These are phyloP conservation scores for Cryptosporidium parvum DNA, from an alignment of 169 alveolate genomes.

Conservation along the genomic window DNA sequence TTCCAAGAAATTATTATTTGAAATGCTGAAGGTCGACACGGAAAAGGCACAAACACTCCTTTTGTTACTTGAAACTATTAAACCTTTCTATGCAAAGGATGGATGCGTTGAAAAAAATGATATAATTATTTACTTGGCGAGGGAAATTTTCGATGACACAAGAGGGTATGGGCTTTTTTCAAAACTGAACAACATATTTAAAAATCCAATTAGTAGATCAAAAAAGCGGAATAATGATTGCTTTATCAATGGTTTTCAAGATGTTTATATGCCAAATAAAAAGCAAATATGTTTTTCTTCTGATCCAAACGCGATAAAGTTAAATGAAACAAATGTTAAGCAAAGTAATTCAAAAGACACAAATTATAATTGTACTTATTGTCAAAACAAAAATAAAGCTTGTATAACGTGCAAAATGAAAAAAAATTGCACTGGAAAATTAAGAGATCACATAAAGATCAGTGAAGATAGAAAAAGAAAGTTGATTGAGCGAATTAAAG, in stretches of 20 bases:
- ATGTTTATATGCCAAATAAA: background rate
- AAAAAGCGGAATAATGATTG: background rate
- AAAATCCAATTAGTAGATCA: constrained; percentile 32
- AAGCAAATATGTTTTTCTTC: background rate
- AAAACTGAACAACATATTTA: constrained; percentile 33
- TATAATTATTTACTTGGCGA: constrained; percentile 18
- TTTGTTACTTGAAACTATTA: constrained; percentile 38
- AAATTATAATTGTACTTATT: background rate
- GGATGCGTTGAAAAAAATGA: constrained; percentile 61
- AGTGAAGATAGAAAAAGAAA: constrained; percentile 31
- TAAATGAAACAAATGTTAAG: background rate
- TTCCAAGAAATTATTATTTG: constrained; percentile 17
- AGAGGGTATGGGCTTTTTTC: constrained; percentile 61
- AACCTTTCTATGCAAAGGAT: constrained; percentile 28
- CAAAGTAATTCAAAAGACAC: background rate
- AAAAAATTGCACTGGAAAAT: constrained; percentile 9
- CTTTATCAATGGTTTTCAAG: background rate
- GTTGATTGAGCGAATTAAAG: constrained; percentile 24
- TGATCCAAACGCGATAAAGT: background rate
- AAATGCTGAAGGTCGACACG: constrained; percentile 31
- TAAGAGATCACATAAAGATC: constrained; percentile 51
- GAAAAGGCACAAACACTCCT: constrained; percentile 65
- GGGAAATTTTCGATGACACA: constrained; percentile 38
- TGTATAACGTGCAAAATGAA: constrained; percentile 35
- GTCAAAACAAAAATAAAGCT: background rate